Conservation (phyloP, 768 basidiomycete genomes). For the Cystoderma amianthinum region DNA sequence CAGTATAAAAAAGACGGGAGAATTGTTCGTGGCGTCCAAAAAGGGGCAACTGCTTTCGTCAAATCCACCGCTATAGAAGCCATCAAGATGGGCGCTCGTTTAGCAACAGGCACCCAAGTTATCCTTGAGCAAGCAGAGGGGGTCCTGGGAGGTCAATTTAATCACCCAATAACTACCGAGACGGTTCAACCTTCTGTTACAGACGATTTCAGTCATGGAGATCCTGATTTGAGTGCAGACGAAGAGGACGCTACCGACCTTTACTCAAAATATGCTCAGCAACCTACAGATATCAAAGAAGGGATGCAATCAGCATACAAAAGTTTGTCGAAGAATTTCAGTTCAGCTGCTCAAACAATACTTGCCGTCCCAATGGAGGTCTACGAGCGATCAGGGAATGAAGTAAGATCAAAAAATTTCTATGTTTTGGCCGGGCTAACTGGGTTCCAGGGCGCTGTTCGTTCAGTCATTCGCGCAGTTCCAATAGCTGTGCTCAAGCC, state of each 20-base stretch:
- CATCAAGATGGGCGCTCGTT: constrained; percentile 85
- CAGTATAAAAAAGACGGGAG: constrained; percentile 98
- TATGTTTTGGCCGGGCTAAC: not conserved
- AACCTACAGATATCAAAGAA: constrained; percentile 77
- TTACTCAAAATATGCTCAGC: constrained; percentile 89
- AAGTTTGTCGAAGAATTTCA: constrained; percentile 80
- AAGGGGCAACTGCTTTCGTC: constrained; percentile 89
- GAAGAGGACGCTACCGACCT: constrained; percentile 44
- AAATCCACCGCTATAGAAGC: constrained; percentile 94
- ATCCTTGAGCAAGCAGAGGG: constrained; percentile 93
- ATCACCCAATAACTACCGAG: constrained; percentile 59
- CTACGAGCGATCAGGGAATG: constrained; percentile 87
- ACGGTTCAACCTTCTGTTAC: constrained; percentile 42
- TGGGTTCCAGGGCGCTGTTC: constrained; percentile 70
- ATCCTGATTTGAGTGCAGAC: constrained; percentile 25
- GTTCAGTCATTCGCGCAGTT: constrained; percentile 92
- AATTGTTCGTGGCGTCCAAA: constrained; percentile 87
- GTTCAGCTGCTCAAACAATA: constrained; percentile 95
- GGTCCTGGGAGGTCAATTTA: constrained; percentile 78
- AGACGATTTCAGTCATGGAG: constrained; percentile 21
- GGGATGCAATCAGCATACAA: constrained; percentile 90
- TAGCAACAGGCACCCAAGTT: constrained; percentile 97
- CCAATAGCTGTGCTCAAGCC: constrained; percentile 96
- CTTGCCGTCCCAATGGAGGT: constrained; percentile 99
- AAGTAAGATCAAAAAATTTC: constrained; percentile 44